Evolutionary conservation across 805 yeast genomes (phyloP), one percentile per base, ranked within the genome.

Genomic region (Komagataella mondaviorum): DNA sequence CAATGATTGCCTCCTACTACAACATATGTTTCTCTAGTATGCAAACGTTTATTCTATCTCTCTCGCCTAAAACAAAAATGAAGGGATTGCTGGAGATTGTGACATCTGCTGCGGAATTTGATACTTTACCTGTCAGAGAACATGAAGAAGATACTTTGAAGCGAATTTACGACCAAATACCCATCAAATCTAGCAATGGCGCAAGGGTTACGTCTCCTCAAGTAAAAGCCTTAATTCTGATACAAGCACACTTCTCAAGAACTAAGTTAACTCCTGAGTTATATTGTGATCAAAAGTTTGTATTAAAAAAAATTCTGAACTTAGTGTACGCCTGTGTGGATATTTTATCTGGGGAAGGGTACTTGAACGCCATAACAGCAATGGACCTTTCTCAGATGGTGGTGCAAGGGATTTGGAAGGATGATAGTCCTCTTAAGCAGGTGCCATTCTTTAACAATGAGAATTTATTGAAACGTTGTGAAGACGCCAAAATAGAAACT

Each of bases 351-450:
- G 78, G 88, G 56, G 88, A 88, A 53, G 96, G 97, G 0, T 71
- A 76, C 56, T 66, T 90, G 59, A 85, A 81, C 62, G 89, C 95
- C 0, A 72, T 88, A 56, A 73, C 76, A 47, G 91, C 88, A 0
- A 86, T 93, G 86, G 97, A 93, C 61, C 62, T 89, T 50, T 76
- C 85, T 1, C 99, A 93, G 62, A 86, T 88, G 95, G 66, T 88
- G 6, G 78, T 84, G 1, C 98, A 91, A 63, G 95, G 85, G 0
- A 70, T 86, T 23, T 88, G 96, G 95, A 86, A 80, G 56, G 71
- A 80, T 6, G 96, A 86, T 52, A 77, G 78, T 49, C 83, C 93
- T 1, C 72, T 91, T 59, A 78, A 77, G 58, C 99, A 91, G 65
- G 71, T 91, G 43, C 99, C 99, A 1, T 75, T 70, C 57, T 78